Evolutionary conservation across 495 filamentous ascomycete genomes (phyloP).

Genomic region (Astrothelium macrocarpum): DNA sequence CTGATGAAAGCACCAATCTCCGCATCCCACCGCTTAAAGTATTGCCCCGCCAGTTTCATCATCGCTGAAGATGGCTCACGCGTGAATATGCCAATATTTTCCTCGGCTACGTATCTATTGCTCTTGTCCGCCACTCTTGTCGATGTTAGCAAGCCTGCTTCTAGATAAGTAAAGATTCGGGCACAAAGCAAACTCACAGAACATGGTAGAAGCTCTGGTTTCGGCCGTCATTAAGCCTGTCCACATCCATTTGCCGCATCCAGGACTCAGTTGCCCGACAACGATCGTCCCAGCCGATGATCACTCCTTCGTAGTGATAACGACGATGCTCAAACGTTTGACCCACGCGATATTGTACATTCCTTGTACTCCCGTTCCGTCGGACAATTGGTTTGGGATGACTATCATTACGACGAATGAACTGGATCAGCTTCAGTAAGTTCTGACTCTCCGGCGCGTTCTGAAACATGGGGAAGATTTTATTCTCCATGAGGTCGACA

Average conservation of each 20-base stretch:
- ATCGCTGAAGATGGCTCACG: slow-evolving; percentile 46
- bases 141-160: slow-evolving; percentile 6
- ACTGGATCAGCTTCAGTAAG: slow-evolving; percentile 26
- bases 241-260: slow-evolving; percentile 52
- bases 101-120: slow-evolving; percentile 72
- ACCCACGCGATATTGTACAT: slow-evolving; percentile 65
- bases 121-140: slow-evolving; percentile 59
- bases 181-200: slow-evolving; percentile 47
- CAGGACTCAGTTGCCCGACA: slow-evolving; percentile 48
- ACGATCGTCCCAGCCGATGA: slow-evolving; percentile 75
- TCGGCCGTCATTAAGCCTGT: slow-evolving; percentile 50
- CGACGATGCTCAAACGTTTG: slow-evolving; percentile 75
- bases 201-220: slow-evolving; percentile 77
- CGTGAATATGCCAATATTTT: slow-evolving; percentile 63
- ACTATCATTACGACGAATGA: slow-evolving; percentile 1
- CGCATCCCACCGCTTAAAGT: slow-evolving; percentile 80
- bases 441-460: slow-evolving; percentile 39
- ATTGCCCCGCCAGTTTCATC: slow-evolving; percentile 64
- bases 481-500: slow-evolving; percentile 52
- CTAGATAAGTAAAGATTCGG: background rate
- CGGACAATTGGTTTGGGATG: slow-evolving; percentile 41
- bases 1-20: slow-evolving; percentile 63
- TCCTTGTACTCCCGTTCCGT: slow-evolving; percentile 23
- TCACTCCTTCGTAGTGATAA: slow-evolving; percentile 69
- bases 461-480: slow-evolving; percentile 50